Conservation (phyloP, 441 rosid species). For the Biscutella laevigata region DNA sequence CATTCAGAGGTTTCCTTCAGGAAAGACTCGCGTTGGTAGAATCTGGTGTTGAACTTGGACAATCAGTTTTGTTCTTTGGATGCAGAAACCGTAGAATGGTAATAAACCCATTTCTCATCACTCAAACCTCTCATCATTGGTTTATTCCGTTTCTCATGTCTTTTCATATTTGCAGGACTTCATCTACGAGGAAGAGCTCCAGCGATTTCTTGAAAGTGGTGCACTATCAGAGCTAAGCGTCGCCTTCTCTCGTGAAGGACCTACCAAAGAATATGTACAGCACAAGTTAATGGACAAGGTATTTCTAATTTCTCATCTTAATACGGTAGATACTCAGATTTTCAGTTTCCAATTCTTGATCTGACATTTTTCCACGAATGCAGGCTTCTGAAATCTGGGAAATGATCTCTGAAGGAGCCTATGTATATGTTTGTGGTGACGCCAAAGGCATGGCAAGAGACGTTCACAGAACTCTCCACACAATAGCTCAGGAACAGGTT, state of each 20-base stretch:
- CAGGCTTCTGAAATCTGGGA: constrained; percentile 45
- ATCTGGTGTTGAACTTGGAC: constrained; percentile 74
- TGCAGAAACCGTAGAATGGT: constrained; percentile 88
- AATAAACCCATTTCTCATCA: constrained; percentile 6
- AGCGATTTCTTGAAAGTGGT: constrained; percentile 53
- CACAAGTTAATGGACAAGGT: constrained; percentile 94
- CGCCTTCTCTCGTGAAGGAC: constrained; percentile 96
- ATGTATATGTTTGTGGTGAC: constrained; percentile 48
- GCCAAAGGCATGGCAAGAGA: constrained; percentile 57
- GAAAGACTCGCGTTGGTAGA: constrained; percentile 78
- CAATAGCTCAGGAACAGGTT: constrained; percentile 50
- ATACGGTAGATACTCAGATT: not conserved
- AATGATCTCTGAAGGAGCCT: constrained; percentile 40
- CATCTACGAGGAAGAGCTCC: constrained; percentile 84
- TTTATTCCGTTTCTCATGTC: constrained; percentile 12
- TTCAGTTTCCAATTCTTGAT: not conserved
- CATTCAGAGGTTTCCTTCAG: constrained; percentile 96
- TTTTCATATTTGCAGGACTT: constrained; percentile 46
- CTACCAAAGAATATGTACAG: constrained; percentile 85
- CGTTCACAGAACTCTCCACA: constrained; percentile 45
- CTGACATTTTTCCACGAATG: not conserved
- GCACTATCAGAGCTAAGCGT: constrained; percentile 76
- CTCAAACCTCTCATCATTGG: not conserved
- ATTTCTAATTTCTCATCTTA: too few relatives aligned
- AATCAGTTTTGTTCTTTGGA: constrained; percentile 79